Base-by-base conservation (phyloP, 163 green algal species). In the Scenedesmus sp. region DNA sequence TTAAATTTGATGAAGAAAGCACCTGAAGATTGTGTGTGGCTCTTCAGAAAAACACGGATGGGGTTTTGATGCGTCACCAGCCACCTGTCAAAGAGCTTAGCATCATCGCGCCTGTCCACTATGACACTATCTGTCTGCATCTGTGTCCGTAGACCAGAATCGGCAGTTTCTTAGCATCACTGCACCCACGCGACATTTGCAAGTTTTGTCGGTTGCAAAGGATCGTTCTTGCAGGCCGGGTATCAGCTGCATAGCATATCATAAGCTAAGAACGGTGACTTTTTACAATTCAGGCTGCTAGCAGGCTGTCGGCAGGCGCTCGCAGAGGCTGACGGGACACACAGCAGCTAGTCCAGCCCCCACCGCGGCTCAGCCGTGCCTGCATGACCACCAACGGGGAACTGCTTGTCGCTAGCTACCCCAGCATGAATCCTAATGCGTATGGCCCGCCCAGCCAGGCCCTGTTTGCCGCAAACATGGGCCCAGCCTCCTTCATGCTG, bases 401-500 rank as follows among this genome's bases (percentile, higher is more conserved):
- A 2, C 23, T 52, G 2, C 70, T 79, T 6, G 23, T 79, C 70
- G 70, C 23, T 52, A 52, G 23, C 23, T 34, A 52, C 23, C 23
- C 18, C 23, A 52, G 5, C 23, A 79, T 79, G 70, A 79, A 79
- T 79, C 70, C 70, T 3, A 79, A 79, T 79, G 70, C 70, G 23
- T 79, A 90, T 60, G 86, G 86, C 66, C 73, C 62, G 18, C 86
- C 86, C 56, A 13, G 70, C 70, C 66, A 83, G 46, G 67, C 86
- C 6, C 6, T 82, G 67, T 84, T 90, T 16, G 67, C 70, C 18
- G 57, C 60, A 20, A 46, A 46, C 73, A 76, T 89, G 62, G 85
- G 85, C 16, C 85, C 85, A 46, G 26, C 23, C 23, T 79, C 34
- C 8, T 90, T 84, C 86, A 90, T 90, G 86, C 12, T 86, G 81